Conservation (phyloP, 495 filamentous ascomycete genomes). For the Articulospora tetracladia region DNA sequence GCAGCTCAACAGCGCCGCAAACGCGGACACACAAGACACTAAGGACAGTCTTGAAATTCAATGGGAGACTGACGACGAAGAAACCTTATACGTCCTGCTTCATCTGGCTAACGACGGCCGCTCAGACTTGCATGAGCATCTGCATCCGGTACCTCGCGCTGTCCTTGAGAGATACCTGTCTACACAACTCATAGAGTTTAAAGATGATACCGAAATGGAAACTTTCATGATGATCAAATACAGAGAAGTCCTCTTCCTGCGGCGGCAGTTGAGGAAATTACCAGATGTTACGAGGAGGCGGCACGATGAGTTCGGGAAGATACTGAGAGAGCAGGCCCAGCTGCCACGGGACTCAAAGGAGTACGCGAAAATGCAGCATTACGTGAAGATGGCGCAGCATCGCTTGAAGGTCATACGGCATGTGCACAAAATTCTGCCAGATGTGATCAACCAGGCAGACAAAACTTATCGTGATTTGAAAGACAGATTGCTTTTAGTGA, state of each 20-base stretch:
- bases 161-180: not conserved
- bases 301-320: not conserved
- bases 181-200: not conserved
- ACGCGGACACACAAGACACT: not conserved
- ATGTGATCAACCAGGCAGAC: not conserved
- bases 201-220: slow-evolving; percentile 3
- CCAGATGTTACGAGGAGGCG: not conserved
- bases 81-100: slow-evolving; percentile 1
- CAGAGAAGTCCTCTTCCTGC: slow-evolving; percentile 1
- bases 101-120: not conserved
- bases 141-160: not conserved
- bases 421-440: not conserved
- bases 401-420: not conserved
- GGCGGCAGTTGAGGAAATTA: slow-evolving; percentile 3
- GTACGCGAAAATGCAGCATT: not conserved
- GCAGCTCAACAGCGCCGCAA: not conserved
- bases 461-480: not conserved
- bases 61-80: not conserved
- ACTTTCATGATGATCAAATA: not conserved
- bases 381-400: too few species aligned
- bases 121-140: slow-evolving; percentile 3
- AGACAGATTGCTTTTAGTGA: not conserved
- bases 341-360: not conserved
- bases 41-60: not conserved
- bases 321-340: not conserved